Percentiles rank a stretch among this genome's conserved stretches.
phyloP scores from a whole-genome alignment of 805 yeast genomes.

The Hanseniaspora occidentalis region DNA sequence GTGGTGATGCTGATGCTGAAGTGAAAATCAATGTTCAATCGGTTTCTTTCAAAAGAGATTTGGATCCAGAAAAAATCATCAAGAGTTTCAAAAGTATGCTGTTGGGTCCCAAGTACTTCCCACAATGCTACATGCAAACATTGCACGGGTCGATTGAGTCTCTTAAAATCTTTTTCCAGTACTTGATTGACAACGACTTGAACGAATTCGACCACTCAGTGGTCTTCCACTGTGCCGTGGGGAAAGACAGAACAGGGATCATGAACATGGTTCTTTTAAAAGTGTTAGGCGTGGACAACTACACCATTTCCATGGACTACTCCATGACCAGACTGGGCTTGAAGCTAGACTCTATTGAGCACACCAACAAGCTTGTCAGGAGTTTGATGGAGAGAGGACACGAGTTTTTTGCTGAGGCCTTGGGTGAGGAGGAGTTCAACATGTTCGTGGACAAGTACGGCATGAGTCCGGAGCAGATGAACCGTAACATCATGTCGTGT shows the following conservation, averaged over 20 bases:
- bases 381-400: constrained; percentile 26
- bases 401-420: constrained; percentile 23
- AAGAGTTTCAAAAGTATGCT: constrained; percentile 39
- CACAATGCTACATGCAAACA: constrained; percentile 48
- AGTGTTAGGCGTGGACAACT: constrained; percentile 51
- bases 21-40: too few species aligned
- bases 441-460: constrained; percentile 19
- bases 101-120: constrained; percentile 50
- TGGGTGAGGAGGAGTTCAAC: constrained; percentile 14
- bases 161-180: constrained; percentile 38
- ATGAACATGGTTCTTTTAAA: constrained; percentile 54
- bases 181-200: constrained; percentile 35
- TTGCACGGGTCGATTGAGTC: constrained; percentile 36
- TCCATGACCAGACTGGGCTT: constrained; percentile 62
- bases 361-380: constrained; percentile 7
- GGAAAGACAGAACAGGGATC: constrained; percentile 78
- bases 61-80: constrained; percentile 56
- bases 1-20: too few species aligned
- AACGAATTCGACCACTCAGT: constrained; percentile 33
- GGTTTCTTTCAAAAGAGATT: constrained; percentile 38
- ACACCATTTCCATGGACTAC: constrained; percentile 60
- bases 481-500: constrained; percentile 47
- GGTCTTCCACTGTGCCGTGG: constrained; percentile 71
- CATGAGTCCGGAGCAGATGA: constrained; percentile 33
- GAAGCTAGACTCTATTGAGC: constrained; percentile 28